Evolutionary conservation across 495 filamentous ascomycete species (phyloP).

Genomic region (Penicillium manginii): DNA sequence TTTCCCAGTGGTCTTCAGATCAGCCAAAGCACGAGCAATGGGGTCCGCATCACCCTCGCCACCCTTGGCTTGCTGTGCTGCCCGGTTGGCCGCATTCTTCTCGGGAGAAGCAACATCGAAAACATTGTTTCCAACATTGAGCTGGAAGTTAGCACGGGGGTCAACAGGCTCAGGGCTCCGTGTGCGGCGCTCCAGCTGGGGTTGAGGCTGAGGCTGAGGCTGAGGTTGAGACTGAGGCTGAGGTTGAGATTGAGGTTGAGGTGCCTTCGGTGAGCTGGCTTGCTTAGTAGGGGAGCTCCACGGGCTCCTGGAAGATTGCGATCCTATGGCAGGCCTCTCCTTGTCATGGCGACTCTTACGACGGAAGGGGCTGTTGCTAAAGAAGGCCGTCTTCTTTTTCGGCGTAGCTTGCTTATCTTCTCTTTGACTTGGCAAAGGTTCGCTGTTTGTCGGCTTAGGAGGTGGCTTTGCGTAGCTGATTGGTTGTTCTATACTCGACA

Average conservation of each 20-base stretch:
- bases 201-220: constrained; percentile 12
- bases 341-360: constrained; percentile 89
- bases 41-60: constrained; percentile 70
- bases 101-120: constrained; percentile 94
- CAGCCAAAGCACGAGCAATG: constrained; percentile 89
- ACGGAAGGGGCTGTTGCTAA: constrained; percentile 93
- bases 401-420: constrained; percentile 66
- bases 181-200: constrained; percentile 32
- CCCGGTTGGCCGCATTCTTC: constrained; percentile 35
- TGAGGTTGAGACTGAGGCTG: no score
- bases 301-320: constrained; percentile 23
- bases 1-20: constrained; percentile 85
- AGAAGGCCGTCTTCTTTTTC: constrained; percentile 92
- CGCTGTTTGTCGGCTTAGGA: constrained; percentile 61
- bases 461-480: constrained; percentile 39
- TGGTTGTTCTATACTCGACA: constrained; percentile 73
- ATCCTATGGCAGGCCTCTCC: constrained; percentile 52
- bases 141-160: constrained; percentile 86
- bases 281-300: constrained; percentile 46
- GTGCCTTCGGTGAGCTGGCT: constrained; percentile 37
- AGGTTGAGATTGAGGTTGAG: no score
- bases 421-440: constrained; percentile 44
- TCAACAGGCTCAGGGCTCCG: constrained; percentile 89
- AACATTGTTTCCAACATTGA: constrained; percentile 96
- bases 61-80: constrained; percentile 35